phyloP scores from a whole-genome alignment of 495 filamentous ascomycete genomes.

The Hypoxylon crocopeplum region DNA sequence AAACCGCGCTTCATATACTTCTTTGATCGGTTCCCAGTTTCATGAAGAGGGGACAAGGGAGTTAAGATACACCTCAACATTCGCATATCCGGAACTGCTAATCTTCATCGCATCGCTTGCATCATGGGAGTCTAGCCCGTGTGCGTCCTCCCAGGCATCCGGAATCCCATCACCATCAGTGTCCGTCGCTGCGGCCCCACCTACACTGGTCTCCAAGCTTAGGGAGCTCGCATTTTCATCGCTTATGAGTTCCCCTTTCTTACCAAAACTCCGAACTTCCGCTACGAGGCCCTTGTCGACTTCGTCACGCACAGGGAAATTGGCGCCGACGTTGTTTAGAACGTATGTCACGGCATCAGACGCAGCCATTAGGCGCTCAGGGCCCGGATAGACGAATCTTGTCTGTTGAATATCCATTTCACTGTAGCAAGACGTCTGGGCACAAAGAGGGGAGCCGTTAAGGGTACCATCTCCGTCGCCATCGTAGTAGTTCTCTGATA shows the following conservation, averaged over 20 bases:
- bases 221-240: slow-evolving; percentile 34
- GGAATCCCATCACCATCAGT: slow-evolving; percentile 39
- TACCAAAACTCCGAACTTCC: slow-evolving; percentile 38
- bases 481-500: slow-evolving; percentile 49
- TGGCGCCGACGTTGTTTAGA: slow-evolving; percentile 27
- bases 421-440: slow-evolving; percentile 30
- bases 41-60: slow-evolving; percentile 38
- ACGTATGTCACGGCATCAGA: slow-evolving; percentile 33
- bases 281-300: slow-evolving; percentile 31
- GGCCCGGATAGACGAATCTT: slow-evolving; percentile 27
- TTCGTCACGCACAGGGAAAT: slow-evolving; percentile 29
- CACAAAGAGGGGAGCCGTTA: slow-evolving; percentile 44
- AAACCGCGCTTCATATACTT: too few relatives aligned
- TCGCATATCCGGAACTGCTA: slow-evolving; percentile 38
- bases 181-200: slow-evolving; percentile 24
- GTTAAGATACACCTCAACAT: slow-evolving; percentile 44
- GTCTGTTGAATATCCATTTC: slow-evolving; percentile 34
- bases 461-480: slow-evolving; percentile 46
- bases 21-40: too few relatives aligned
- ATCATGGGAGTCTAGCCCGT: slow-evolving; percentile 32
- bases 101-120: slow-evolving; percentile 38
- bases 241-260: slow-evolving; percentile 38
- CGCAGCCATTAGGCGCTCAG: slow-evolving; percentile 16
- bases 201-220: slow-evolving; percentile 7
- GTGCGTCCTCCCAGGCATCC: slow-evolving; percentile 43